Base-by-base conservation (phyloP, 2,329 filamentous ascomycete species). In the Fusarium sp. region DNA sequence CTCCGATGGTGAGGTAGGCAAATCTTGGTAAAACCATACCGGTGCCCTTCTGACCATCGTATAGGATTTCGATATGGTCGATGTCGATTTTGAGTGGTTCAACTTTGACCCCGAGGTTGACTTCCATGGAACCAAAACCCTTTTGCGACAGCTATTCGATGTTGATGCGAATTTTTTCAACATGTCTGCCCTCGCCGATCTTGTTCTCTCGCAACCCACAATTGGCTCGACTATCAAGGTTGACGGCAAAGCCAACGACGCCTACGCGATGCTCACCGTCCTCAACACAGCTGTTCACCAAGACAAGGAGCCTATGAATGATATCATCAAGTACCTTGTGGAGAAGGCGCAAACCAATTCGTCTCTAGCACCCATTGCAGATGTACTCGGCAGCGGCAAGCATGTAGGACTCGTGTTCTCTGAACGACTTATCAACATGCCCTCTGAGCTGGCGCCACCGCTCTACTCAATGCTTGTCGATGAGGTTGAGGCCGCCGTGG, bases 81-180 rank as follows among this genome's bases (percentile, higher is more conserved):
- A 98, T 78, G 94, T 98, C 62, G 95, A 98, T 72, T 99, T 99
- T 77, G 96, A 99, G 84, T 98, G 94, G 92, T 99, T 98, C 84
- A 97, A 98, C 82, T 97, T 95, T 68, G 91, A 96, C 75, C 86
- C 92, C 3, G 89, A 92, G 10, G 87, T 97, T 75, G 96, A 99
- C 81, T 98, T 98, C 81, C 95, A 98, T 82, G 96, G 96, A 62
- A 88, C 97, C 74, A 98, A 98, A 81, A 91, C 90, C 12, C 89
- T 99, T 10, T 82, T 98, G 64, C 92, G 95, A 65, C 96, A 99
- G 81, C 89, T 99, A 44, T 91, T 99, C 80, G 96, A 98, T 80
- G 89, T 92, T 57, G 96, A 99, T 82, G 87, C 92, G 48, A 87
- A 91, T 65, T 85, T 97, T 30, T 94, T 98, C 83, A 92, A 98